A percentile compares a stretch with the other conserved stretches of the same genome.
These are phyloP conservation scores for Cladosporium oxysporum DNA, from an alignment of 2,329 filamentous ascomycete species.

Conservation along the genomic window DNA sequence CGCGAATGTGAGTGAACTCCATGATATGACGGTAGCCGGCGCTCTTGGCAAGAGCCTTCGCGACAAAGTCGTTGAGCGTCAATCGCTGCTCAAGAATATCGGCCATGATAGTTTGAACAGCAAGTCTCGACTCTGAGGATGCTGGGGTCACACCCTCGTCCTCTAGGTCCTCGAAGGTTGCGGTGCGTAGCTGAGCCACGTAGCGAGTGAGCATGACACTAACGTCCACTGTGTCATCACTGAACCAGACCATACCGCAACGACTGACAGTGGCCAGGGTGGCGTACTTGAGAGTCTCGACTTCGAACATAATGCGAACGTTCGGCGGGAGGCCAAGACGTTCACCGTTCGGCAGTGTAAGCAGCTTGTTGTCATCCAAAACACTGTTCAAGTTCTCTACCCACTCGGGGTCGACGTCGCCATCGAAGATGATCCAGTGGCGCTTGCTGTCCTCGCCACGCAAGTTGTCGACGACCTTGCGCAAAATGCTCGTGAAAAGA, in stretches of 20 bases:
- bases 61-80: constrained; percentile 76
- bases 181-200: constrained; percentile 75
- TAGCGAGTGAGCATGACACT: constrained; percentile 93
- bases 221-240: constrained; percentile 91
- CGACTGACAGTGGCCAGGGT: constrained; percentile 98
- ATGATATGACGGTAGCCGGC: constrained; percentile 90
- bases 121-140: constrained; percentile 58
- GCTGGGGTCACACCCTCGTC: constrained; percentile 79
- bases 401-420: constrained; percentile 98
- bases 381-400: constrained; percentile 99
- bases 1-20: constrained; percentile 91
- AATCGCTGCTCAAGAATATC: constrained; percentile 76
- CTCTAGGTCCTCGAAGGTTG: constrained; percentile 91
- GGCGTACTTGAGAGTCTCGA: constrained; percentile 95
- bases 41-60: constrained; percentile 74
- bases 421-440: constrained; percentile 99
- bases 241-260: constrained; percentile 99
- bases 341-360: constrained; percentile 96
- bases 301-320: constrained; percentile 99
- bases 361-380: constrained; percentile 95
- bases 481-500: constrained; percentile 93
- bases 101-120: constrained; percentile 78
- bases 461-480: constrained; percentile 98
- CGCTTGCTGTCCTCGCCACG: constrained; percentile 95
- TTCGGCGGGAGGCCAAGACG: constrained; percentile 92